phyloP scores from a whole-genome alignment of 83 land plant species.

The Picea engelmannii region DNA sequence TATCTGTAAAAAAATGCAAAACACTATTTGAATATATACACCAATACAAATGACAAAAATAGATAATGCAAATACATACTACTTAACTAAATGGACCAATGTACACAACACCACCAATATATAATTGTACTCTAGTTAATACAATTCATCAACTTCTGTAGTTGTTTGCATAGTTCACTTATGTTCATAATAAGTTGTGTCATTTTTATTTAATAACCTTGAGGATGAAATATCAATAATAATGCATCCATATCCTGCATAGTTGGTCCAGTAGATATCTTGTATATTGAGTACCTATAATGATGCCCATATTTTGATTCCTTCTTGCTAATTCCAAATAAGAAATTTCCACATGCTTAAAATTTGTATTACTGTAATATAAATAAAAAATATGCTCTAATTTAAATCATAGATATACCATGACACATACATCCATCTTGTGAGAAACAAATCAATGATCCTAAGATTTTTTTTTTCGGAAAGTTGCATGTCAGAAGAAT shows the following conservation, averaged over 20 bases:
- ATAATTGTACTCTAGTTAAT: not conserved
- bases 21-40: not conserved
- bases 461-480: conserved; percentile 21
- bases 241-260: too few species aligned
- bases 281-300: too few species aligned
- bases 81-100: not conserved
- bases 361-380: not conserved
- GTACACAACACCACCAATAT: too few species aligned
- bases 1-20: not conserved
- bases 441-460: conserved; percentile 32
- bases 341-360: not conserved
- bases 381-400: not conserved
- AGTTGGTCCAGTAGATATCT: too few species aligned
- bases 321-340: too few species aligned
- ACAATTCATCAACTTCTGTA: not conserved
- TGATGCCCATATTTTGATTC: not conserved
- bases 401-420: conserved; percentile 28
- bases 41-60: not conserved
- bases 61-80: not conserved
- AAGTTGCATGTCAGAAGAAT: conserved; percentile 10
- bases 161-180: not conserved
- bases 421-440: conserved; percentile 52
- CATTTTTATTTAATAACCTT: too few species aligned
- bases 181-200: not conserved
- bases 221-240: too few species aligned